Evolutionary conservation across 164 flowering plant genomes (phyloP), one percentile per base, ranked within the genome.

Genomic region (Vitis rupestris): DNA sequence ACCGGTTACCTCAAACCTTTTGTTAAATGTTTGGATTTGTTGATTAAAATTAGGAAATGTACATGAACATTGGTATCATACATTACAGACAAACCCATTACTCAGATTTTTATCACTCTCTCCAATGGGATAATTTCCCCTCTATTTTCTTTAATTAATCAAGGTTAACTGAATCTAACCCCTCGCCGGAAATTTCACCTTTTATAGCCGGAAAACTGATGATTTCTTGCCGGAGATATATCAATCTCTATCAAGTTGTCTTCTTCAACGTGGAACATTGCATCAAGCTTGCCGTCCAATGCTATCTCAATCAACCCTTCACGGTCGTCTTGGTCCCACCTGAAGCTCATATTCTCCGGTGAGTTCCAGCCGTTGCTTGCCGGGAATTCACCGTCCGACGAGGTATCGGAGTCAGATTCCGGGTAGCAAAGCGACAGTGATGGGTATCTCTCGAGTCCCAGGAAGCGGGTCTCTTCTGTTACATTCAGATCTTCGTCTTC

Each of bases 221-320:
- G 3, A 3, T 47, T 14, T 52, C 72, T 73, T 50, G 66, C 67
- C 61, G 80, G 87, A 30, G 79, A 84, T 47, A 91, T 80, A 58
- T 91, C 92, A 59, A 91, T 91, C 73, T 89, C 97, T 14, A 91
- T 89, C 82, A 87, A 62, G 76, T 85, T 86, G 8, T 91, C 97
- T 50, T 86, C 93, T 52, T 88, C 91, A 7, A 67, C 77, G n/a
- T 76, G 78, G 59, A 75, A 49, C 50, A 31, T 11, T 29, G 44
- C 17, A 70, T 59, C 66, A 77, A 68, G 10, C 10, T n/a, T 17
- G 1, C 64, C 73, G 37, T 82, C 84, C 49, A 90, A 70, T 1
- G 73, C 63, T 50, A 90, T 87, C 77, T 87, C 95, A 48, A 90
- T 86, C 74, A 88, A 64, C 31, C 72, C 90, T 47, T 84, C 93